phyloP scores from a whole-genome alignment of 805 yeast genomes.

The Kodamaea fukazawae region DNA sequence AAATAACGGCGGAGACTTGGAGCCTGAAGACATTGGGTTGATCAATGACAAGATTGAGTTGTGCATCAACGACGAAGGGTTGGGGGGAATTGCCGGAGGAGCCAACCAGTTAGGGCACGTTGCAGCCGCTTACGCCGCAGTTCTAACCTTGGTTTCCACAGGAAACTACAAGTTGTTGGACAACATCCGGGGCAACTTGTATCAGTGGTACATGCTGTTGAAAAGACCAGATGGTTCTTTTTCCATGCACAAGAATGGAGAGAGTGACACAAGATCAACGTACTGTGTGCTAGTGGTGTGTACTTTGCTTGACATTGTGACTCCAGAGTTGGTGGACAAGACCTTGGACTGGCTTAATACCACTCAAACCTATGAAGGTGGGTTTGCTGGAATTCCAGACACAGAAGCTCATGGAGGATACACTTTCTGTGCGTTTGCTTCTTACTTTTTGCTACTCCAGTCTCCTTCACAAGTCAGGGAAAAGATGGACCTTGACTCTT shows the following conservation, averaged over 20 bases:
- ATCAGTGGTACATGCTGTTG: constrained; percentile 62
- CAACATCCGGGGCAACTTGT: constrained; percentile 38
- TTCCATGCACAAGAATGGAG: constrained; percentile 73
- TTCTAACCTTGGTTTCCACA: constrained; percentile 57
- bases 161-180: constrained; percentile 30
- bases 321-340: constrained; percentile 55
- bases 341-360: constrained; percentile 56
- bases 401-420: constrained; percentile 97
- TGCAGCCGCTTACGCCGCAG: constrained; percentile 80
- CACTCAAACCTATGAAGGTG: constrained; percentile 95
- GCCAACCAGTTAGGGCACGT: constrained; percentile 75
- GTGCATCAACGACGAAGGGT: constrained; percentile 30
- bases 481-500: constrained; percentile 39
- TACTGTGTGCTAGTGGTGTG: constrained; percentile 84
- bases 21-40: constrained; percentile 33
- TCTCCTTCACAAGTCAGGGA: not conserved
- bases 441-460: constrained; percentile 53
- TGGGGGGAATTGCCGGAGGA: constrained; percentile 82
- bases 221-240: constrained; percentile 77
- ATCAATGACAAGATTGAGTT: constrained; percentile 24
- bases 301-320: constrained; percentile 57
- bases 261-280: constrained; percentile 77
- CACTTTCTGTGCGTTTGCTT: constrained; percentile 75
- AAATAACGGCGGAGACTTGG: constrained; percentile 3
- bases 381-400: constrained; percentile 77